Base-by-base conservation (phyloP, 2,329 filamentous ascomycete genomes). In the Dactylellina cionopaga region DNA sequence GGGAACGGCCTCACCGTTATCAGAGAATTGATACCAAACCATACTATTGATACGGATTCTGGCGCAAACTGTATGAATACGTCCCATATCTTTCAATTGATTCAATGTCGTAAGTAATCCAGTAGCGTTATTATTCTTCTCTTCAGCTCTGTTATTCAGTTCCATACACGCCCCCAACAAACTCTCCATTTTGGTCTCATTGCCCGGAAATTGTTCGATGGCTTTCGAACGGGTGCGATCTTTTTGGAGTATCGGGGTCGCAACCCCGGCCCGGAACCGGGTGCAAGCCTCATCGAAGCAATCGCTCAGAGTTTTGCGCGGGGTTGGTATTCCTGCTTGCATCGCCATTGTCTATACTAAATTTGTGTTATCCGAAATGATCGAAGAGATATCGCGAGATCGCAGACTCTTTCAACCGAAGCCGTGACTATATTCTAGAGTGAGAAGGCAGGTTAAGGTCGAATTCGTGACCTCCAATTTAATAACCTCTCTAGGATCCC, bases 11-110 rank as follows among this genome's bases (percentile, higher is more conserved):
- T 54, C 37, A 63, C 58, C 15, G 22, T 52, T 25, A 63, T 63
- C 33, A 63, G 54, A 22, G 58, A 52, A 43, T 46, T 63, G 10
- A 63, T 52, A 9, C 44, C 58, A 41, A 51, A 63, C 58, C 58
- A 63, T 22, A 63, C 58, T 7, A 63, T 63, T 2, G 58, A 63
- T 24, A 63, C 58, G 25, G 46, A 52, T 19, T 63, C 58, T 9
- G 58, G 58, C 10, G 58, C 58, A 35, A 31, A 63, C 11, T 63
- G 46, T 22, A 63, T 31, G 3, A 63, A 39, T 19, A 11, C 46
- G 44, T 63, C 58, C 5, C 44, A 49, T 19, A 1, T 15, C 33
- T 22, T 63, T 63, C 7, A 63, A 43, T 37, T 54, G 44, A 24
- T 63, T 46, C 22, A 63, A 44, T 1, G 58, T 63, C 9, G 46